Percentiles rank a stretch among this genome's conserved stretches.
Evolutionary conservation across 306 rosid genomes (phyloP).

Genomic region (Medicago ruthenica): DNA sequence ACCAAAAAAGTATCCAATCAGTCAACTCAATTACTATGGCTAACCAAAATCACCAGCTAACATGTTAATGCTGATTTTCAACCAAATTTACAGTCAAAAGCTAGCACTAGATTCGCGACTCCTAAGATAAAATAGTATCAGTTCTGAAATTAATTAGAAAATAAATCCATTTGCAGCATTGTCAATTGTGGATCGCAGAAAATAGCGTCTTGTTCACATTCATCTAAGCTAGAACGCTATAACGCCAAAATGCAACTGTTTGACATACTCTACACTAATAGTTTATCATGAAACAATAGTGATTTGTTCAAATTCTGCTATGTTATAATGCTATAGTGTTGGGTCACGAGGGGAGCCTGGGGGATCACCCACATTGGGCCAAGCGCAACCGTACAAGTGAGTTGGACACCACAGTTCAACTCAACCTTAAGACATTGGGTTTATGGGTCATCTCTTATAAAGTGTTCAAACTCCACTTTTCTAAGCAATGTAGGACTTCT

Average conservation of each 20-base stretch:
- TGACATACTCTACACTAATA: neutral
- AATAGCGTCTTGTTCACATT: neutral
- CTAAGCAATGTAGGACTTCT: no score
- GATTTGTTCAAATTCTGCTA: neutral
- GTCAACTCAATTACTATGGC: constrained; percentile 2
- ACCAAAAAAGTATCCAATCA: constrained; percentile 4
- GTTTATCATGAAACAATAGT: neutral
- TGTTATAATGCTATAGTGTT: neutral
- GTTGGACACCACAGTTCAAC: no score
- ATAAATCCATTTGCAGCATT: neutral
- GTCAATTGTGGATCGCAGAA: neutral
- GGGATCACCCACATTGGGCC: no score
- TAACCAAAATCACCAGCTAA: constrained; percentile 8
- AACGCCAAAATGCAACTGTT: neutral
- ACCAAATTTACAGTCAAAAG: neutral
- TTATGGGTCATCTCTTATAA: no score
- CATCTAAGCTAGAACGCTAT: neutral
- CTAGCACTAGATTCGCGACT: neutral
- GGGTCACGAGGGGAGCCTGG: no score
- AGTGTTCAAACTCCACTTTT: no score
- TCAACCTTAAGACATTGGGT: no score
- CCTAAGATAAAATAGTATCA: neutral
- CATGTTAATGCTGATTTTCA: constrained; percentile 1
- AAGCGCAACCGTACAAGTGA: no score
- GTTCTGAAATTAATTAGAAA: constrained; percentile 11